Conservation (phyloP, 129 eudicot species). For the Chrysanthemum seticuspe region DNA sequence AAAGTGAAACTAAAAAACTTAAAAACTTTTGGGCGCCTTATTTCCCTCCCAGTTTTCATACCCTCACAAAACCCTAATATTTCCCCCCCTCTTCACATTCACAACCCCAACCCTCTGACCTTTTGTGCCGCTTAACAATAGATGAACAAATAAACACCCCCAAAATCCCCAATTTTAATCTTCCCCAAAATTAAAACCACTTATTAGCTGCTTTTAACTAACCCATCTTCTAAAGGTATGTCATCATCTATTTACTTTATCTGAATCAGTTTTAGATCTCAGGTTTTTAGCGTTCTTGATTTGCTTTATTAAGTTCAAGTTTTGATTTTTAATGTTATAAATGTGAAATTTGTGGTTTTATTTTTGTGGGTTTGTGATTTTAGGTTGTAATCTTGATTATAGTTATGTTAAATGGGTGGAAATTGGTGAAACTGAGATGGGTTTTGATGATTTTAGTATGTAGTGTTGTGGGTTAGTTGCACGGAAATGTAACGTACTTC, state of each 20-base stretch:
- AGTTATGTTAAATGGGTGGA: constrained; percentile 7
- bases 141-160: not conserved
- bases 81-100: too few relatives aligned
- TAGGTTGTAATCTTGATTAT: constrained; percentile 1
- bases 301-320: not conserved
- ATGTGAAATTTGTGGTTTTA: not conserved
- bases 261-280: constrained; percentile 30
- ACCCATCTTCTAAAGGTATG: constrained; percentile 6
- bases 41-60: too few relatives aligned
- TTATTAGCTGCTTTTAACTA: not conserved
- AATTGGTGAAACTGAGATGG: constrained; percentile 18
- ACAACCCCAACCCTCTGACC: too few relatives aligned
- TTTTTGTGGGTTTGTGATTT: constrained; percentile 2
- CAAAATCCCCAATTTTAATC: constrained; percentile 29
- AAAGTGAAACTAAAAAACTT: too few relatives aligned
- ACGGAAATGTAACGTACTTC: too few relatives aligned
- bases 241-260: constrained; percentile 11
- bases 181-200: constrained; percentile 26
- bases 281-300: not conserved
- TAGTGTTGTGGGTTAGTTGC: too few relatives aligned
- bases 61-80: too few relatives aligned
- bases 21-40: too few relatives aligned
- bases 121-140: too few relatives aligned
- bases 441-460: not conserved
- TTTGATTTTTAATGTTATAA: not conserved